Evolutionary conservation across 2,329 filamentous ascomycete species (phyloP), one percentile per base, ranked within the genome.

Genomic region (Myriosclerotinia duriaeana): DNA sequence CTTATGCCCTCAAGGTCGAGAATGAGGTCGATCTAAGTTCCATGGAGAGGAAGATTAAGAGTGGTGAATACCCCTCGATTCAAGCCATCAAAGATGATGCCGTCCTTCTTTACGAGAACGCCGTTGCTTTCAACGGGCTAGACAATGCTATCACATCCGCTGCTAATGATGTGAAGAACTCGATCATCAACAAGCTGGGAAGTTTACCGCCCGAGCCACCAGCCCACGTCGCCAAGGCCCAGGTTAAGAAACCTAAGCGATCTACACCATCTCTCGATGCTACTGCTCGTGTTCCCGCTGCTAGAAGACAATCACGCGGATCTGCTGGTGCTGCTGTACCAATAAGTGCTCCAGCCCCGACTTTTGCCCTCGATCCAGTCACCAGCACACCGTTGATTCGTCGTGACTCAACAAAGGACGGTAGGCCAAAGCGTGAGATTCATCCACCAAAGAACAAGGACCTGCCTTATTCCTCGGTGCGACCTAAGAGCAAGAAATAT

Each of bases 391-490:
- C 92, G 11, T 83, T 92, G 50, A 95, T 95, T 70, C 89, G 95
- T 64, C 90, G 94, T 26, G 92, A 96, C 73, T 96, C 92, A 1
- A 89, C 87, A 7, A 89, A 89, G 67, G 90, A 89, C 66, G 85
- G 87, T 70, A 87, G 95, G 62, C 93, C 94, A 14, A 97, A 97
- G 82, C 89, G 95, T 64, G 92, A 94, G 17, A 97, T 98, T 65
- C 92, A 97, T 73, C 91, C 93, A 11, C 93, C 95, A 0, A 93
- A 94, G 75, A 87, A 89, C 69, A 93, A 94, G 71, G 95, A 98
- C 75, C 84, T 97, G n/a, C 90, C 93, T 9, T 98, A 97, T 76
- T 86, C 89, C 22, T 85, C 85, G 22, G 88, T 89, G 70, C 92
- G 93, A 76, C 91, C 92, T 14, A 96, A 96, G 81, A 93, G 88